These are phyloP conservation scores for Aureobasidium sp. DNA, from an alignment of 2,329 filamentous ascomycete species.

Conservation along the genomic window DNA sequence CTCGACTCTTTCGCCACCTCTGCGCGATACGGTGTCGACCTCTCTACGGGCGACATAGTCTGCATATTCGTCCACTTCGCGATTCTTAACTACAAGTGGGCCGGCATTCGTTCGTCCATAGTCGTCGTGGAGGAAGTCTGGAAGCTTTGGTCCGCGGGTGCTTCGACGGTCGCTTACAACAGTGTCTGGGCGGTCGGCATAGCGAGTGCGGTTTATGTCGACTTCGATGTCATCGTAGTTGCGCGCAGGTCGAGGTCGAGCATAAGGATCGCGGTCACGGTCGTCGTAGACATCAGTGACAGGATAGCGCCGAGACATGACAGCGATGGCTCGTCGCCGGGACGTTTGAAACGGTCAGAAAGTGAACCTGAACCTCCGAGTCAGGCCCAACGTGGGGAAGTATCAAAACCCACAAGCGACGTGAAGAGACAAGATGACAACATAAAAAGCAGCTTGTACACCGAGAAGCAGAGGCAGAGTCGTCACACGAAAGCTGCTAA, in stretches of 20 bases:
- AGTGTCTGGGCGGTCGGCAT: slow-evolving; percentile 19
- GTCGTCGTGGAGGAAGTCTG: slow-evolving; percentile 43
- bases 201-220: slow-evolving; percentile 31
- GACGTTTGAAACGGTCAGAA: slow-evolving; percentile 9
- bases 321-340: background rate
- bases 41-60: slow-evolving; percentile 7
- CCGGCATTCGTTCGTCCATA: slow-evolving; percentile 38
- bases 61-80: slow-evolving; percentile 31
- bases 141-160: slow-evolving; percentile 34
- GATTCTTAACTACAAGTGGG: slow-evolving; percentile 37
- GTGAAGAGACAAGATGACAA: background rate
- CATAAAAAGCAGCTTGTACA: background rate
- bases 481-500: background rate
- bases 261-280: slow-evolving; percentile 32
- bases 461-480: background rate
- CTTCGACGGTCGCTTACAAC: slow-evolving; percentile 24
- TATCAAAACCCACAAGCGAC: background rate
- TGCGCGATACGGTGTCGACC: slow-evolving; percentile 7
- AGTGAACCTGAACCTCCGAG: background rate
- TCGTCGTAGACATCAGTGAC: slow-evolving; percentile 38
- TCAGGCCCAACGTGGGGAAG: slow-evolving; percentile 5
- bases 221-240: slow-evolving; percentile 44
- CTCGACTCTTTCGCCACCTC: slow-evolving; percentile 27
- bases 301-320: slow-evolving; percentile 13
- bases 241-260: slow-evolving; percentile 29